Conservation (phyloP, 2,329 filamentous ascomycete species). For the Claviceps pazoutovae region DNA sequence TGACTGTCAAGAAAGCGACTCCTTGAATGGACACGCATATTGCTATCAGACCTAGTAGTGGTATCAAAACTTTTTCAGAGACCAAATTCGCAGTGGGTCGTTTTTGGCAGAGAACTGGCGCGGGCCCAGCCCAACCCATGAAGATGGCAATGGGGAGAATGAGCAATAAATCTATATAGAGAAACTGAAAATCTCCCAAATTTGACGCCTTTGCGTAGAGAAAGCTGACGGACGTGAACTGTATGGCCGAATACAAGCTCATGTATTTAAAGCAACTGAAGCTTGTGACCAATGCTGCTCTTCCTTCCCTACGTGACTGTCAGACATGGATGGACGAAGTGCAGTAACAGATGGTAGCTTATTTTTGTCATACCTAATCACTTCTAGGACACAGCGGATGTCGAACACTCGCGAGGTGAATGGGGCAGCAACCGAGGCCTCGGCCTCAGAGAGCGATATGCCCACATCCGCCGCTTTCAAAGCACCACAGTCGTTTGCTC, state of each 20-base stretch:
- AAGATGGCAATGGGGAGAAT: conserved; percentile 96
- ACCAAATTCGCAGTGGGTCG: conserved; percentile 85
- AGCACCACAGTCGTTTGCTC: conserved; percentile 93
- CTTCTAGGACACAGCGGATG: conserved; percentile 84
- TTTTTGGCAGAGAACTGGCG: conserved; percentile 63
- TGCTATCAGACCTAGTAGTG: conserved; percentile 75
- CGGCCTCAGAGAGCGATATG: conserved; percentile 91
- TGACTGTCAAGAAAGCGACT: conserved; percentile 59
- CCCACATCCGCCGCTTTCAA: conserved; percentile 95
- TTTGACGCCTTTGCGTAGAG: conserved; percentile 90
- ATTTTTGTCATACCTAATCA: conserved; percentile 51
- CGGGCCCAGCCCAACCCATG: conserved; percentile 94
- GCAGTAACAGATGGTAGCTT: not conserved
- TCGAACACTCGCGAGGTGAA: conserved; percentile 95
- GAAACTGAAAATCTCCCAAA: conserved; percentile 91
- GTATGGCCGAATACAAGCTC: conserved; percentile 97
- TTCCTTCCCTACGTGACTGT: conserved; percentile 53
- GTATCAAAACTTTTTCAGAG: conserved; percentile 79
- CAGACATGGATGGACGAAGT: conserved; percentile 8
- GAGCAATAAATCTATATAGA: conserved; percentile 85
- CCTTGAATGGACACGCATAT: conserved; percentile 70
- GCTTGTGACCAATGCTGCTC: conserved; percentile 90
- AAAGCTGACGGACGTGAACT: conserved; percentile 95
- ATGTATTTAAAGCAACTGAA: conserved; percentile 99
- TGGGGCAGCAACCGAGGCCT: conserved; percentile 94